phyloP scores from a whole-genome alignment of 179 eudicot species.

The Silene coronaria region DNA sequence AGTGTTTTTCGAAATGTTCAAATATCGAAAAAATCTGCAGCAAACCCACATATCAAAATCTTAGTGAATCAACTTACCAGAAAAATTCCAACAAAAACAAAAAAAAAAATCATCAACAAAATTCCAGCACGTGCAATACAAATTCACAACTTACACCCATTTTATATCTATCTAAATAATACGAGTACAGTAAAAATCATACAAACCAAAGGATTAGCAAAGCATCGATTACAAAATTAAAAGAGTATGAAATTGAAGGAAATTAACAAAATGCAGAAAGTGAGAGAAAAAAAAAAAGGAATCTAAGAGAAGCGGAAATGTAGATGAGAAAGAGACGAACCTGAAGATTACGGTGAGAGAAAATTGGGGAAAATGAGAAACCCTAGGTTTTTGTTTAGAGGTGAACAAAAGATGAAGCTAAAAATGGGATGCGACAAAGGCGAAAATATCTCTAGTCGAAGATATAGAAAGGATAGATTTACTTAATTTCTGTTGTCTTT shows the following conservation, averaged over 20 bases:
- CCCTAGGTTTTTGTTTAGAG: neutral
- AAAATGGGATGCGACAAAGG: neutral
- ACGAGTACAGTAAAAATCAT: neutral
- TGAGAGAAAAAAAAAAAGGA: conserved; percentile 2
- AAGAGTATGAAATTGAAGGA: neutral
- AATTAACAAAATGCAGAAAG: neutral
- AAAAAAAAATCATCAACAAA: neutral
- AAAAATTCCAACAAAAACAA: neutral
- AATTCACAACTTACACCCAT: neutral
- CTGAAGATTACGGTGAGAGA: neutral
- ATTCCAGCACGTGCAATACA: neutral
- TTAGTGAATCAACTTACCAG: neutral
- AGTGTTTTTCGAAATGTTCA: neutral
- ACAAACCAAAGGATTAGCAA: neutral
- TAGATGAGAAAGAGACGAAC: neutral
- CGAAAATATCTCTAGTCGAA: neutral
- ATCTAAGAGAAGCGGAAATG: conserved; percentile 5
- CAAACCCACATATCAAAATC: conserved; percentile 4
- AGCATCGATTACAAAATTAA: neutral
- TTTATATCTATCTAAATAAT: neutral
- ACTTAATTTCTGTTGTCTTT: neutral
- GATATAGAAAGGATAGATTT: neutral
- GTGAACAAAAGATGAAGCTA: neutral
- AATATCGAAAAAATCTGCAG: conserved; percentile 5
- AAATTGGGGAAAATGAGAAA: neutral